These are phyloP conservation scores for Corynespora cassiicola DNA, from an alignment of 2,329 filamentous ascomycete genomes.

Conservation along the genomic window DNA sequence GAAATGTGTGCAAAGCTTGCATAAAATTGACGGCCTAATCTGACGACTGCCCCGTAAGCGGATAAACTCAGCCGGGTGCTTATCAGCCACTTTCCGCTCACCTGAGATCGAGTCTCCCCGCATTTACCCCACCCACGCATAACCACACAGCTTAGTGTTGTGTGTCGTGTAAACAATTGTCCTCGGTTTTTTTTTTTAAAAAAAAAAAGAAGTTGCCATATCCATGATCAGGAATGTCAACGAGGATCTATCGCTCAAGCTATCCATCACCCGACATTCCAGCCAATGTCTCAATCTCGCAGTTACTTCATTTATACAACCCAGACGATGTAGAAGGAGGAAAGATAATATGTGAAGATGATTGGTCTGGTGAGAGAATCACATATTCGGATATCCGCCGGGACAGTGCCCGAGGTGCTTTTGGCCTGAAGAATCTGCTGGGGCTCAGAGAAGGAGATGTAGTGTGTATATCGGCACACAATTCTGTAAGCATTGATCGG, in stretches of 20 bases:
- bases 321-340: conserved; percentile 17
- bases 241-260: conserved; percentile 7
- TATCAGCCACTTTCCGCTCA: too few relatives aligned
- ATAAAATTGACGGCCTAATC: too few relatives aligned
- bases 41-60: too few relatives aligned
- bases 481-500: conserved; percentile 13
- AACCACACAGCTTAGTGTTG: too few relatives aligned
- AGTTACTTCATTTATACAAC: conserved; percentile 21
- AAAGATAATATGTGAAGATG: conserved; percentile 25
- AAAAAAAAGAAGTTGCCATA: too few relatives aligned
- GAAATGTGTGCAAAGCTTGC: too few relatives aligned
- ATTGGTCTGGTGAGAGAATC: conserved; percentile 21
- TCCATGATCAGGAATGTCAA: conserved; percentile 2
- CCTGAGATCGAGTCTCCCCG: too few relatives aligned
- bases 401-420: conserved; percentile 15
- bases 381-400: conserved; percentile 16
- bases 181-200: too few relatives aligned
- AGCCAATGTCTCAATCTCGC: conserved; percentile 20
- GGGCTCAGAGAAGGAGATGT: conserved; percentile 18
- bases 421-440: conserved; percentile 12
- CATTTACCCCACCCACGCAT: too few relatives aligned
- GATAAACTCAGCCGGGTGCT: too few relatives aligned
- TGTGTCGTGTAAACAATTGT: too few relatives aligned
- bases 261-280: conserved; percentile 17
- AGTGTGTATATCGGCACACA: conserved; percentile 21